phyloP scores from a whole-genome alignment of 495 filamentous ascomycete genomes.

The Amniculicola lignicola region DNA sequence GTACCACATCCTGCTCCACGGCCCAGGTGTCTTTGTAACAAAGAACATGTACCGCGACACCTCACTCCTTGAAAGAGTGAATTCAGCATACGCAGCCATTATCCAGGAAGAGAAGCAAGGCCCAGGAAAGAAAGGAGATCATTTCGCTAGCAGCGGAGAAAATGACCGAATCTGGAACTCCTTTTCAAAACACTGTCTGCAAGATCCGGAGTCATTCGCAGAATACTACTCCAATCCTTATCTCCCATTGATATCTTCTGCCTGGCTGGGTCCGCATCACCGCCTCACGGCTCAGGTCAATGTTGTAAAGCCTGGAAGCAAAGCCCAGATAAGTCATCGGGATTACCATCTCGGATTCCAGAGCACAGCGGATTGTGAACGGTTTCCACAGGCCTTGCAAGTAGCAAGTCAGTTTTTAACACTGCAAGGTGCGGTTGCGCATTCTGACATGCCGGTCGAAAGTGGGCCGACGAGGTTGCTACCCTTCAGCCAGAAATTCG shows the following conservation, averaged over 20 bases:
- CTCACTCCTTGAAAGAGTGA: constrained; percentile 41
- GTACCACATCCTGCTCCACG: constrained; percentile 51
- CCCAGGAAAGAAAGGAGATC: constrained; percentile 48
- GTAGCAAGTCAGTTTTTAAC: constrained; percentile 50
- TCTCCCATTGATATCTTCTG: constrained; percentile 46
- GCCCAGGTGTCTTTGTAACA: constrained; percentile 54
- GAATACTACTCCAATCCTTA: constrained; percentile 56
- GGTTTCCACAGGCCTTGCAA: constrained; percentile 48
- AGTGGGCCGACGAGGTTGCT: constrained; percentile 55
- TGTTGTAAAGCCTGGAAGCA: constrained; percentile 52
- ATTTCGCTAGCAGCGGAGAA: constrained; percentile 49
- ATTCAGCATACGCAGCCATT: constrained; percentile 47
- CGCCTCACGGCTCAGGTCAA: constrained; percentile 57
- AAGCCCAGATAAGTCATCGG: constrained; percentile 51
- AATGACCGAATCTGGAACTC: constrained; percentile 60
- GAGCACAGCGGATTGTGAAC: constrained; percentile 36
- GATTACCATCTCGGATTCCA: constrained; percentile 60
- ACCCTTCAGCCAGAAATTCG: constrained; percentile 53
- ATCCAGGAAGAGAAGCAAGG: constrained; percentile 42
- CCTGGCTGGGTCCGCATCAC: constrained; percentile 55
- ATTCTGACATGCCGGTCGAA: constrained; percentile 53
- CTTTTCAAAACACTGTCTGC: constrained; percentile 53
- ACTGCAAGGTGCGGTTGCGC: constrained; percentile 57
- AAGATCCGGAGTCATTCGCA: constrained; percentile 48
- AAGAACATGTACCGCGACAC: constrained; percentile 45